These are phyloP conservation scores for Monosporascus sp. DNA, from an alignment of 2,329 filamentous ascomycete species.

Conservation along the genomic window DNA sequence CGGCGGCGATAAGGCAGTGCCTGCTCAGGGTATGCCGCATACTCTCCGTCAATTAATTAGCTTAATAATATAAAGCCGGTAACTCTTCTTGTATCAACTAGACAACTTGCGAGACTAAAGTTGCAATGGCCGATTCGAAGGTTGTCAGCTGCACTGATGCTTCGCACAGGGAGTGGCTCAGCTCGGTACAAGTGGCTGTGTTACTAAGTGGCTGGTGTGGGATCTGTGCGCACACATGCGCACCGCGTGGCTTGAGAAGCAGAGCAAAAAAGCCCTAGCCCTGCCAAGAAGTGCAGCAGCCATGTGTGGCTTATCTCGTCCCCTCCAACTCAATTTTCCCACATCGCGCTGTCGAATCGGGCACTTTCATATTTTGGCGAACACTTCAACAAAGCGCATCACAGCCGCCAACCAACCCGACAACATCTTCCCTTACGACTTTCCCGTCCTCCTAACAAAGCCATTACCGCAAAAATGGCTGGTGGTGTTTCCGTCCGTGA, in stretches of 20 bases:
- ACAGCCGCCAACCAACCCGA: background rate
- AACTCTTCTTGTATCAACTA: too few species aligned
- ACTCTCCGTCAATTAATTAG: too few species aligned
- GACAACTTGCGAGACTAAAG: too few species aligned
- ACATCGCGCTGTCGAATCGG: background rate
- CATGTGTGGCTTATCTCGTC: background rate
- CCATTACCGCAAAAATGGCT: conserved; percentile 64
- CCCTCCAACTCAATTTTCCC: background rate
- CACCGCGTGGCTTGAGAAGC: background rate
- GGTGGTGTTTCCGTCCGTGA: conserved; percentile 78
- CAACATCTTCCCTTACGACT: background rate
- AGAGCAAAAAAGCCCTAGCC: background rate
- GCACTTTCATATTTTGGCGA: background rate
- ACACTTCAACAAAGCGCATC: background rate
- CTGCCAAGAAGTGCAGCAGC: background rate
- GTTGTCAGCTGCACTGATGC: too few species aligned
- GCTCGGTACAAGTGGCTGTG: too few species aligned
- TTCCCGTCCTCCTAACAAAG: conserved; percentile 7
- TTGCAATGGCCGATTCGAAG: too few species aligned
- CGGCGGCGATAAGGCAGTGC: too few species aligned
- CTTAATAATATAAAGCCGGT: too few species aligned
- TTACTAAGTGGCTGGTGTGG: too few species aligned
- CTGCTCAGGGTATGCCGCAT: too few species aligned
- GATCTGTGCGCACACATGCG: background rate
- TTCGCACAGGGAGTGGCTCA: too few species aligned